phyloP scores from a whole-genome alignment of 2,329 filamentous ascomycete genomes.

The Microdochium bolleyi region DNA sequence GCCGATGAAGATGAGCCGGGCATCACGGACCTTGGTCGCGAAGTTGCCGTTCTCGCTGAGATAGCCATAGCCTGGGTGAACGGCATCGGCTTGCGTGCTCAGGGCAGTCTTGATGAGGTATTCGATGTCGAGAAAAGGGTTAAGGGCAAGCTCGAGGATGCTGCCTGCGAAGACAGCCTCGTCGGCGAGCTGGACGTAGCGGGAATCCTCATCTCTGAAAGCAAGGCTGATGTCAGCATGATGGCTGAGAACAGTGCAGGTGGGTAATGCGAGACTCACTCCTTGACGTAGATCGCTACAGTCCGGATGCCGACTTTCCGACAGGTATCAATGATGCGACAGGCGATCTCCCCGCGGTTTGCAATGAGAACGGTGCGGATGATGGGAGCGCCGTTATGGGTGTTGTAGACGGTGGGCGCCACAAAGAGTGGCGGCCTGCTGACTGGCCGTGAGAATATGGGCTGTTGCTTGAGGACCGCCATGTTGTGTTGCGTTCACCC shows the following conservation, averaged over 20 bases:
- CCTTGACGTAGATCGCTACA: constrained; percentile 56
- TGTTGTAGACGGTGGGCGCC: no score
- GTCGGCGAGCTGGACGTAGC: constrained; percentile 59
- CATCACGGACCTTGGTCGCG: constrained; percentile 59
- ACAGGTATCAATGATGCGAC: constrained; percentile 58
- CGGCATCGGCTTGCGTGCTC: constrained; percentile 54
- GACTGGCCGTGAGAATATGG: no score
- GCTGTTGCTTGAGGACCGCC: no score
- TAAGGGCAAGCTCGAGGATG: constrained; percentile 23
- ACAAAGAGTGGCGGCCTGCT: no score
- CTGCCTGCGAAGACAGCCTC: constrained; percentile 57
- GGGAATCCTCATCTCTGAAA: constrained; percentile 52
- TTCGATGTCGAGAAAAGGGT: constrained; percentile 60
- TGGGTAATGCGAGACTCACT: constrained; percentile 1
- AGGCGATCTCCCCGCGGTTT: constrained; percentile 62
- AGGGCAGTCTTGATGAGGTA: constrained; percentile 60
- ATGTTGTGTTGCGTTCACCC: no score
- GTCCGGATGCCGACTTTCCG: constrained; percentile 57
- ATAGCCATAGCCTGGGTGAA: constrained; percentile 67
- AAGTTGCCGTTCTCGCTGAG: constrained; percentile 64
- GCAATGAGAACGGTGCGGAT: constrained; percentile 55
- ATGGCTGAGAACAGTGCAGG: no score
- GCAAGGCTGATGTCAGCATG: neutral
- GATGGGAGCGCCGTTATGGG: neutral
- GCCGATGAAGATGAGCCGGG: constrained; percentile 62